Conservation (phyloP, 2,329 filamentous ascomycete genomes). For the Elsinoe fawcettii region DNA sequence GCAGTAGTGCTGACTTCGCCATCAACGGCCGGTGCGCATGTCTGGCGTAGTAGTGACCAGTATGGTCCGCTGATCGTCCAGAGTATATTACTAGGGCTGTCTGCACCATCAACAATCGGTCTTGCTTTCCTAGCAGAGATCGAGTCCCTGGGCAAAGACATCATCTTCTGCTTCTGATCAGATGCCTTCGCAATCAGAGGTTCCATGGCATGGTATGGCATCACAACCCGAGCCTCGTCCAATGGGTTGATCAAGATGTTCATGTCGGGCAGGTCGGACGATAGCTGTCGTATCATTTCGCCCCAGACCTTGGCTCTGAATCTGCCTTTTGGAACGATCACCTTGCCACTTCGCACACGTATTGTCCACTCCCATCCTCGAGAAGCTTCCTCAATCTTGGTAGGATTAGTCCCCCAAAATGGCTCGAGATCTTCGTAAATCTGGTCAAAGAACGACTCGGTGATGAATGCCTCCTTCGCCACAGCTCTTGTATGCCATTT, state of each 20-base stretch:
- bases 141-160: conserved; percentile 26
- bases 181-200: conserved; percentile 25
- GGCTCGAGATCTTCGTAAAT: conserved; percentile 44
- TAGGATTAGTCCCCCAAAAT: conserved; percentile 41
- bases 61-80: conserved; percentile 25
- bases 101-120: too few relatives aligned
- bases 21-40: too few relatives aligned
- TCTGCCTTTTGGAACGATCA: conserved; percentile 21
- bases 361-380: conserved; percentile 32
- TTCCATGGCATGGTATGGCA: conserved; percentile 40
- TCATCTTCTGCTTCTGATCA: neutral
- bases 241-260: conserved; percentile 42
- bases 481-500: conserved; percentile 40
- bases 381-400: conserved; percentile 35
- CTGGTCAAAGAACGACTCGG: conserved; percentile 46
- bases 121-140: conserved; percentile 24
- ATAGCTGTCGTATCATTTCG: conserved; percentile 33
- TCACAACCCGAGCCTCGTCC: conserved; percentile 42
- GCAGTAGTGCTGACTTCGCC: conserved; percentile 20
- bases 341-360: conserved; percentile 34
- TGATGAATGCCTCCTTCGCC: conserved; percentile 34
- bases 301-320: conserved; percentile 37
- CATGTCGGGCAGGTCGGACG: conserved; percentile 37
- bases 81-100: too few relatives aligned
- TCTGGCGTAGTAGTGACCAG: too few relatives aligned